Evolutionary conservation across 129 eudicot species (phyloP).

Genomic region (Sambucus nigra): DNA sequence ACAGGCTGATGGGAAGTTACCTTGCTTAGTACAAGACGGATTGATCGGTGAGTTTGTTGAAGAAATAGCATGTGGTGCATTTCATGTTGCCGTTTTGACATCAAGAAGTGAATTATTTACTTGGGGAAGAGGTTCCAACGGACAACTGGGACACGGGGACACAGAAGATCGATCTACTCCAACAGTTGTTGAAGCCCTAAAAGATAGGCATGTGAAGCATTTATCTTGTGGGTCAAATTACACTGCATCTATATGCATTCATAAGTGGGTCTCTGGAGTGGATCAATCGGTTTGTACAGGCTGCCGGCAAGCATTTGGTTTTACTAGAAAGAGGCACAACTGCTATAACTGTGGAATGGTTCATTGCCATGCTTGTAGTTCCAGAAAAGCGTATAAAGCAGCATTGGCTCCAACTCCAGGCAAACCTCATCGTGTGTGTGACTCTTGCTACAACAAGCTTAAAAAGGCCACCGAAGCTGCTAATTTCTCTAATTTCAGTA

Average conservation of each 20-base stretch:
- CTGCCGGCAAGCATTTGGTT: slow-evolving; percentile 84
- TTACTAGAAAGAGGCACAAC: slow-evolving; percentile 75
- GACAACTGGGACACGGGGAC: slow-evolving; percentile 89
- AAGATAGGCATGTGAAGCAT: slow-evolving; percentile 61
- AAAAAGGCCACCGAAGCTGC: slow-evolving; percentile 50
- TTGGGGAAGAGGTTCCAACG: slow-evolving; percentile 90
- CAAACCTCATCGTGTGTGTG: slow-evolving; percentile 91
- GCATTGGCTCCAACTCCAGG: slow-evolving; percentile 89
- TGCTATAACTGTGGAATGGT: slow-evolving; percentile 88
- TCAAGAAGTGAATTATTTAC: slow-evolving; percentile 78
- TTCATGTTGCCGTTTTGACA: slow-evolving; percentile 73
- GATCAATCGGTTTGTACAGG: slow-evolving; percentile 78
- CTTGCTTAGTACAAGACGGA: slow-evolving; percentile 72
- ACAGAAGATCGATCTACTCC: slow-evolving; percentile 59
- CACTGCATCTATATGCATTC: slow-evolving; percentile 74
- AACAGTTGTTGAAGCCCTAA: slow-evolving; percentile 63
- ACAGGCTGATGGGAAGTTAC: slow-evolving; percentile 61
- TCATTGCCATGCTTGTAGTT: slow-evolving; percentile 81
- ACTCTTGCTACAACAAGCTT: slow-evolving; percentile 57
- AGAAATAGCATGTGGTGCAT: slow-evolving; percentile 74
- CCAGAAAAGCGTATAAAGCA: slow-evolving; percentile 69
- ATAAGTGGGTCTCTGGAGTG: slow-evolving; percentile 82
- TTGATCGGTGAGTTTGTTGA: slow-evolving; percentile 89
- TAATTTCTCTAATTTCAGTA: slow-evolving; percentile 17
- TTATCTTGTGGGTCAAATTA: slow-evolving; percentile 79